Evolutionary conservation across 2,329 filamentous ascomycete species (phyloP).

Genomic region (Penicillium palitans): DNA sequence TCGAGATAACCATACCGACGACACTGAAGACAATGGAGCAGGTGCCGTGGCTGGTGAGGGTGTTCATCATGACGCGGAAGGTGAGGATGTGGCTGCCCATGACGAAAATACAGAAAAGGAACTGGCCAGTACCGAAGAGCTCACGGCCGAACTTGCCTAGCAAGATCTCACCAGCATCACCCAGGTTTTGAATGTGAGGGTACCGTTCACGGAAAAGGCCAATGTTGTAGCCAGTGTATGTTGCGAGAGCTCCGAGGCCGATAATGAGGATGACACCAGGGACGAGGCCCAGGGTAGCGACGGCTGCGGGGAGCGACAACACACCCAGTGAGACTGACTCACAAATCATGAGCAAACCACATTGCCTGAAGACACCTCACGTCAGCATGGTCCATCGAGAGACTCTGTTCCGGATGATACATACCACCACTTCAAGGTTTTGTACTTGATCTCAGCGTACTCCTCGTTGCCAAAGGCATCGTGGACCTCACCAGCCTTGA

Average conservation of each 20-base stretch:
- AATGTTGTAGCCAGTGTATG: conserved; percentile 61
- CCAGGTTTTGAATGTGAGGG: conserved; percentile 64
- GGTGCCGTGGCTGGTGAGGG: conserved; percentile 59
- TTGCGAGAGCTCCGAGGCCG: conserved; percentile 55
- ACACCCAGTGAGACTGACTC: conserved; percentile 30
- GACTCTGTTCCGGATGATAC: not conserved
- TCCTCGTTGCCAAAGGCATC: conserved; percentile 30
- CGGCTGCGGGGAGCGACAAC: conserved; percentile 22
- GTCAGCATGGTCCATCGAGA: not conserved
- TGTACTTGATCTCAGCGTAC: conserved; percentile 29
- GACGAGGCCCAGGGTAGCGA: conserved; percentile 26
- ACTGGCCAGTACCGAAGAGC: conserved; percentile 62
- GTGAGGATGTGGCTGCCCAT: conserved; percentile 70
- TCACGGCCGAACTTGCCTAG: conserved; percentile 62
- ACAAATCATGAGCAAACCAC: conserved; percentile 29
- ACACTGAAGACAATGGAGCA: conserved; percentile 65
- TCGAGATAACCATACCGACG: conserved; percentile 58
- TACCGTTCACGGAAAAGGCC: conserved; percentile 58
- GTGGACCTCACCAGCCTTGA: conserved; percentile 25
- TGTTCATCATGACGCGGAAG: conserved; percentile 68
- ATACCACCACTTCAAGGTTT: conserved; percentile 30
- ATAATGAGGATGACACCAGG: conserved; percentile 55
- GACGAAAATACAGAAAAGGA: conserved; percentile 66
- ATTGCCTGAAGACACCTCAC: conserved; percentile 18
- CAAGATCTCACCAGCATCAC: conserved; percentile 65